phyloP scores from a whole-genome alignment of 768 basidiomycete genomes.

The Aureoboletus auriporus region DNA sequence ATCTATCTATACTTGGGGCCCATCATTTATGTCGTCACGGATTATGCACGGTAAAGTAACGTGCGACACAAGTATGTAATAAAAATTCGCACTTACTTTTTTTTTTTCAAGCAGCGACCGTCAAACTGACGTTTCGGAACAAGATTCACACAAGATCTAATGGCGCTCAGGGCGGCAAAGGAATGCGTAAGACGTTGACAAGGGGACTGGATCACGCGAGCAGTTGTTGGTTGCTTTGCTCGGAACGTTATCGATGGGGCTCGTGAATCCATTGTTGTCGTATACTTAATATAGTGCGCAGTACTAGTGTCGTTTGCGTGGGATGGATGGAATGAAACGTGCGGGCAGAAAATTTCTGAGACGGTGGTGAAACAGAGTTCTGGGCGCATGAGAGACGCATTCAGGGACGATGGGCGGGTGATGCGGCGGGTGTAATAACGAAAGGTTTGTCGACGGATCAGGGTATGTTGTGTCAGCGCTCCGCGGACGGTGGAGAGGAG shows the following conservation, averaged over 20 bases:
- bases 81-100: background rate
- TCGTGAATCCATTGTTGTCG: too few relatives aligned
- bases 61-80: background rate
- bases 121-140: background rate
- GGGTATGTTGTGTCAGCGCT: slow-evolving; percentile 7
- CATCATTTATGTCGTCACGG: too few relatives aligned
- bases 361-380: background rate
- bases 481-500: slow-evolving; percentile 15
- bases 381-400: slow-evolving; percentile 14
- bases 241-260: background rate
- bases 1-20: too few relatives aligned
- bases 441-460: slow-evolving; percentile 7
- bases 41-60: too few relatives aligned
- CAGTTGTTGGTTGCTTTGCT: background rate
- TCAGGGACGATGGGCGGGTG: slow-evolving; percentile 22
- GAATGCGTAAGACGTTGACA: background rate
- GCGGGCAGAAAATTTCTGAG: too few relatives aligned
- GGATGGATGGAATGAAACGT: background rate
- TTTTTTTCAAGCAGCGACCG: background rate
- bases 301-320: background rate
- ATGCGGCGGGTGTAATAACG: slow-evolving; percentile 12
- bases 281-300: too few relatives aligned
- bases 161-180: background rate
- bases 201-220: background rate
- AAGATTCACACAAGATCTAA: background rate